Evolutionary conservation across 2,329 filamentous ascomycete species (phyloP).

Genomic region (Pseudogymnoascus sp.): DNA sequence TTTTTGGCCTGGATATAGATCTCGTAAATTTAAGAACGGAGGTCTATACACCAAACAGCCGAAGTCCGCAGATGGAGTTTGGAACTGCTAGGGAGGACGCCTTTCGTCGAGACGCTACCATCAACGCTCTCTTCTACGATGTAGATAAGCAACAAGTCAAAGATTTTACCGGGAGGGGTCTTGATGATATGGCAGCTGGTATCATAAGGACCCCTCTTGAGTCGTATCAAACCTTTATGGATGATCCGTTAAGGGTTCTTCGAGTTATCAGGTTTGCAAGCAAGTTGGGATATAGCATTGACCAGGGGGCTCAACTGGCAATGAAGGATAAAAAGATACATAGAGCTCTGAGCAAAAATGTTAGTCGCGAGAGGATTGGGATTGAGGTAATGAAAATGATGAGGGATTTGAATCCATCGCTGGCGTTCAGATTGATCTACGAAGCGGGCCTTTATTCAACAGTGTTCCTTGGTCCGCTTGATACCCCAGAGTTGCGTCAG

Average conservation of each 20-base stretch:
- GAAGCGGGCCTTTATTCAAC: background rate
- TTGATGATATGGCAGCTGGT: constrained; percentile 61
- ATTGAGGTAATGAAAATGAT: constrained; percentile 84
- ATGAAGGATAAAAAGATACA: constrained; percentile 71
- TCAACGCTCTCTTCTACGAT: constrained; percentile 92
- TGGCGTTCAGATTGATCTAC: background rate
- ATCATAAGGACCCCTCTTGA: constrained; percentile 77
- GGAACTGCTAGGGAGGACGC: constrained; percentile 84
- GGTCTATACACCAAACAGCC: constrained; percentile 44
- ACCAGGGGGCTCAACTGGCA: constrained; percentile 53
- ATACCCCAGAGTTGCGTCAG: background rate
- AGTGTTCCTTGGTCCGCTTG: background rate
- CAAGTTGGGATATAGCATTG: constrained; percentile 69
- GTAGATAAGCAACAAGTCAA: constrained; percentile 68
- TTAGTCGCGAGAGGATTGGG: constrained; percentile 79
- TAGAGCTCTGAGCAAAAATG: constrained; percentile 67
- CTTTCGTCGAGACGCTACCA: constrained; percentile 79
- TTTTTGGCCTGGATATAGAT: background rate
- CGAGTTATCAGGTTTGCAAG: constrained; percentile 81
- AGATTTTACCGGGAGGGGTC: constrained; percentile 66
- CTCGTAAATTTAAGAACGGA: constrained; percentile 2
- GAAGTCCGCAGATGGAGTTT: constrained; percentile 84
- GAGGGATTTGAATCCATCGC: constrained; percentile 41
- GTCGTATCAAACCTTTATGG: constrained; percentile 81
- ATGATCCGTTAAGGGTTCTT: constrained; percentile 81